Evolutionary conservation across 805 yeast genomes (phyloP), one percentile per base, ranked within the genome.

Genomic region (Lipomyces lipofer): DNA sequence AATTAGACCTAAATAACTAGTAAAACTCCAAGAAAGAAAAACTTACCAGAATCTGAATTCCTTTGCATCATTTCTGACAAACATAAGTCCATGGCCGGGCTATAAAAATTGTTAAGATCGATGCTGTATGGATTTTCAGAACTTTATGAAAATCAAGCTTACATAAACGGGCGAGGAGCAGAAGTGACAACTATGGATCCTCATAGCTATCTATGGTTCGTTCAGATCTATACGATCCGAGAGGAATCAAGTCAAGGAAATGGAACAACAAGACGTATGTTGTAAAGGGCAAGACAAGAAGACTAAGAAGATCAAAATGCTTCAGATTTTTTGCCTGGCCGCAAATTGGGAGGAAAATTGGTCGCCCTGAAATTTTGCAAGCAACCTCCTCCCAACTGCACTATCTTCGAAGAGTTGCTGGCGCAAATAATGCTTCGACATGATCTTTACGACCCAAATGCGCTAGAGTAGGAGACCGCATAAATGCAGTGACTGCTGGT

Each of bases 11-110:
- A 13, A 64, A n/a, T 25, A 38, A 13, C 15, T n/a, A 38, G 2
- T 19, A 22, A 22, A 17, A 13, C 28, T 12, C 7, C 44, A 30
- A 19, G 9, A 6, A 35, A n/a, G 15, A 12, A 19, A 22, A n/a
- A 24, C 62, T 35, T 46, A 58, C 62, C 99, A 94, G 77, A 94
- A 94, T 67, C 96, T 80, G 73, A 94, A 94, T 74, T 90, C 98
- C 71, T 94, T 94, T 63, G 98, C 96, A 69, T 94, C 99, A 71
- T 94, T 94, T 75, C 99, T 85, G 59, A 94, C 98, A 75, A 91
- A 94, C 88, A 88, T 87, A 69, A 94, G 90, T 60, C 99, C 99
- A 68, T 64, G 67, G 27, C 67, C 64, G 32, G 67, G 67, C 64
- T 63, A 24, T 12, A 38, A 9, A 13, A 44, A 4, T 46, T 49